Evolutionary conservation across 1,284 basidiomycete species (phyloP), one percentile per base, ranked within the genome.

Genomic region (Leccinum subrobustum): DNA sequence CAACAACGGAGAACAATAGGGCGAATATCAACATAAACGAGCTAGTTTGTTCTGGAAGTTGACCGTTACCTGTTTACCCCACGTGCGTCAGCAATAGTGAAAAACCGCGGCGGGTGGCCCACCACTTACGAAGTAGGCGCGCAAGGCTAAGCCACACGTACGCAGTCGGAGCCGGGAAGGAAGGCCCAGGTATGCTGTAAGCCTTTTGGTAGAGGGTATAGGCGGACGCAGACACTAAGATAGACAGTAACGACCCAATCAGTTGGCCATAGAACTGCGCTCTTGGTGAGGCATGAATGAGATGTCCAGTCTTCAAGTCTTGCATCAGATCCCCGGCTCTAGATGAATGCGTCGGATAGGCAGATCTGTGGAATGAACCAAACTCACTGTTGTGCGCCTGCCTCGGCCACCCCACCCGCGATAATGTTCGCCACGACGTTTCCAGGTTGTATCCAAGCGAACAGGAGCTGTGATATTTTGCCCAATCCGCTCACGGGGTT

Each of bases 311-410:
- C 79, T 98, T 98, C 66, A 98, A 81, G 75, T 98, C 96, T 78
- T 98, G 96, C 95, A 98, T 98, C 18, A 98, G 85, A 74, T 98
- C 96, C 16, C 96, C 96, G 7, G 96, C 95, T 73, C 92, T 94
- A 66, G 16, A 53, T 50, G 18, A 56, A 35, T 35, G 44, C 35
- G 53, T 64, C 52, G 59, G 16, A 55, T 4, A 16, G 9, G 27
- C 6, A 44, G 18, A 23, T 31, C 42, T 37, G 3, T 7, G 55
- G 1, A 44, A 8, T 52, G 35, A n/a, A 53, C 29, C 35, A 47
- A 42, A 78, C 88, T 67, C 70, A 93, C 87, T 97, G 95, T 77
- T 93, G 92, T 25, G 96, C 96, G 16, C 96, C 96, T 29, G 96
- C 96, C 78, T 98, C 96, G 5, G 95, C 91, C 14, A 98, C 95